Percentiles rank a stretch among this genome's conserved stretches.
These are phyloP conservation scores for Diplodia scrobiculata DNA, from an alignment of 2,329 filamentous ascomycete genomes.

Conservation along the genomic window DNA sequence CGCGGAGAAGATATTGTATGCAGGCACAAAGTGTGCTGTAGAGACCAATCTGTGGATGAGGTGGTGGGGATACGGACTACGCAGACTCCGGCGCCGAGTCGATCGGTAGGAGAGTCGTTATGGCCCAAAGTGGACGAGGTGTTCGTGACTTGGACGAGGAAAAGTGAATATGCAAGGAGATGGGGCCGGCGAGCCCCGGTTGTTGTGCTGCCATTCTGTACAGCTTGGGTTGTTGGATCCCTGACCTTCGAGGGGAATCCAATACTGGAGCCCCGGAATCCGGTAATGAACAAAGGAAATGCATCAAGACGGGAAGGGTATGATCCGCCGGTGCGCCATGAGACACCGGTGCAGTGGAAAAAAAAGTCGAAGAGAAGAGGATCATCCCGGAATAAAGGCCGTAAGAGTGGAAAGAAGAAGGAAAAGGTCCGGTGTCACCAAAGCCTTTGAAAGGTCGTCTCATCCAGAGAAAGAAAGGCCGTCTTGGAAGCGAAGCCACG, in stretches of 20 bases:
- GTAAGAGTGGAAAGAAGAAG: slow-evolving; percentile 6
- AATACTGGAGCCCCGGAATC: not conserved
- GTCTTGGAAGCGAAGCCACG: slow-evolving; percentile 39
- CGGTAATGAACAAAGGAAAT: slow-evolving; percentile 28
- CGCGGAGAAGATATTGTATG: not conserved
- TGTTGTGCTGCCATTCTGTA: slow-evolving; percentile 24
- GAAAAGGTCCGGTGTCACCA: slow-evolving; percentile 8
- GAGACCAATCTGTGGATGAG: slow-evolving; percentile 16
- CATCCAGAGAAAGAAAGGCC: slow-evolving; percentile 29
- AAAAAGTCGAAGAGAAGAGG: slow-evolving; percentile 28
- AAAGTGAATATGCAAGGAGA: slow-evolving; percentile 19
- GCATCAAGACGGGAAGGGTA: slow-evolving; percentile 25
- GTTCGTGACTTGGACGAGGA: slow-evolving; percentile 12
- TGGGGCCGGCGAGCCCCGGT: slow-evolving; percentile 7
- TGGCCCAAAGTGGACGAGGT: slow-evolving; percentile 5
- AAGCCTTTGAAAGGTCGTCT: slow-evolving; percentile 30
- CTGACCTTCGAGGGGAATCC: slow-evolving; percentile 1
- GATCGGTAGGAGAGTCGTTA: slow-evolving; percentile 25
- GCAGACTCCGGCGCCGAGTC: slow-evolving; percentile 23
- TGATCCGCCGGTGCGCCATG: slow-evolving; percentile 23
- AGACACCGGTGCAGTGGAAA: slow-evolving; percentile 27
- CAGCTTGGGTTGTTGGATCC: slow-evolving; percentile 3
- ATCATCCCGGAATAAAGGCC: slow-evolving; percentile 28
- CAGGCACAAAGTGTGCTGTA: not conserved
- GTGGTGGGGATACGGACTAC: slow-evolving; percentile 17